Evolutionary conservation across 179 eudicot genomes (phyloP), one percentile per base, ranked within the genome.

Genomic region (Carnegiea gigantea): DNA sequence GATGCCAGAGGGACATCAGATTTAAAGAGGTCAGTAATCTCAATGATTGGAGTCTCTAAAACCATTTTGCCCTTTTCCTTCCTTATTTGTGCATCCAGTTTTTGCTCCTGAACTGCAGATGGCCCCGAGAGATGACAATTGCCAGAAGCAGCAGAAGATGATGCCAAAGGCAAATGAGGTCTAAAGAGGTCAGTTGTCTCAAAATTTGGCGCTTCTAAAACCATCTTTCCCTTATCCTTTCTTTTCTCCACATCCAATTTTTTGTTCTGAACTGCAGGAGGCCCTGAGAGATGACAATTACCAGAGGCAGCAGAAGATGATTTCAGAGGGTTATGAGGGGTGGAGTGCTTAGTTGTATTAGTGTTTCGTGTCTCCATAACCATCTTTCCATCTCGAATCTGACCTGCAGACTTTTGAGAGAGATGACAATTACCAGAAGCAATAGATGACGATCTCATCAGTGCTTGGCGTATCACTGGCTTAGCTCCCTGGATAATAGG

Each of bases 141-240:
- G 81, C 86, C 86, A 14, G 82, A 84, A 73, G 81, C 74, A 73
- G 2, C 53, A 48, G 81, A 73, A 64, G 72, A 76, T 26, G 76
- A 46, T 73, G 86, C 77, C 72, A 44, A 48, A 75, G 9, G 17
- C 1, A 49, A n/a, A 62, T 75, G 24, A 77, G 18, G 78, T 38
- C 67, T 11, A 13, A 48, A 0, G 14, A 48, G 14, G 13, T 48
- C 53, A 9, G 14, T 13, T 48, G 53, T 48, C 53, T 48, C 53
- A 48, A 48, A 11, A 15, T 48, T 48, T 48, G 12, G 53, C 2
- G 20, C n/a, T 44, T 49, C 84, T 20, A 51, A 33, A 46, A 79
- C 59, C 57, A 59, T 67, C 75, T 82, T 79, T 15, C 74, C 81
- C 30, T 82, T 73, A 18, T 75, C 53, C 53, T 48, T 48, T 15